These are phyloP conservation scores for Infundibulicybe gibba DNA, from an alignment of 768 basidiomycete species.

Conservation along the genomic window DNA sequence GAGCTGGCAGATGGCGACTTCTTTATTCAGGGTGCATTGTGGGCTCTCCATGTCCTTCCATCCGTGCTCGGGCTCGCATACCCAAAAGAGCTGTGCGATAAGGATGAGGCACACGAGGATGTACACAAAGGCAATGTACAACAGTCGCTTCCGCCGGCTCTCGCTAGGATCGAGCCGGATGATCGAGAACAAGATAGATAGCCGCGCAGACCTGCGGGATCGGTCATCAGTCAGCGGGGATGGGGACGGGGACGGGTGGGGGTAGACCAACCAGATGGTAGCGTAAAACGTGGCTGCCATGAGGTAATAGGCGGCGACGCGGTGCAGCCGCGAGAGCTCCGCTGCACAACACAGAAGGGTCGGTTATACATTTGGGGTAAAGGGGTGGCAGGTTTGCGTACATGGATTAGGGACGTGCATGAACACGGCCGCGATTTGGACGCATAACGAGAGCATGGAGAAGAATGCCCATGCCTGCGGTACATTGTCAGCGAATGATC, in stretches of 20 bases:
- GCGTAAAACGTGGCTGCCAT: conserved; percentile 32
- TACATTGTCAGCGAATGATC: background rate
- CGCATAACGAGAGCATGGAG: conserved; percentile 20
- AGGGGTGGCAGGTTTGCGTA: conserved; percentile 1
- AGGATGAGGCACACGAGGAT: conserved; percentile 28
- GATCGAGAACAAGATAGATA: conserved; percentile 53
- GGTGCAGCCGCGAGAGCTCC: conserved; percentile 2
- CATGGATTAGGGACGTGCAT: conserved; percentile 19
- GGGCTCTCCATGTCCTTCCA: conserved; percentile 36
- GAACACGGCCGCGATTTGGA: conserved; percentile 24
- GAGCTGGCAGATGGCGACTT: conserved; percentile 51
- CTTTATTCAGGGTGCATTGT: conserved; percentile 38
- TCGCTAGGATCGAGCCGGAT: conserved; percentile 44
- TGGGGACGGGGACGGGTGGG: background rate
- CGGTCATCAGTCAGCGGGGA: background rate
- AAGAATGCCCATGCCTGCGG: conserved; percentile 24
- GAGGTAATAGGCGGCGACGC: conserved; percentile 27
- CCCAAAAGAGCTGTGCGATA: conserved; percentile 40
- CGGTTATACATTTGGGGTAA: background rate
- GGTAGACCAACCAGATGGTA: conserved; percentile 29
- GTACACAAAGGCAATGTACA: conserved; percentile 26
- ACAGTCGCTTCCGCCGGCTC: conserved; percentile 17
- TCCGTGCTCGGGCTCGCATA: conserved; percentile 30
- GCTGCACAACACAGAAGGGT: background rate
- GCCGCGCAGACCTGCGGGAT: conserved; percentile 35